Evolutionary conservation across 164 flowering plant genomes (phyloP).

Genomic region (Macadamia tetraphylla): DNA sequence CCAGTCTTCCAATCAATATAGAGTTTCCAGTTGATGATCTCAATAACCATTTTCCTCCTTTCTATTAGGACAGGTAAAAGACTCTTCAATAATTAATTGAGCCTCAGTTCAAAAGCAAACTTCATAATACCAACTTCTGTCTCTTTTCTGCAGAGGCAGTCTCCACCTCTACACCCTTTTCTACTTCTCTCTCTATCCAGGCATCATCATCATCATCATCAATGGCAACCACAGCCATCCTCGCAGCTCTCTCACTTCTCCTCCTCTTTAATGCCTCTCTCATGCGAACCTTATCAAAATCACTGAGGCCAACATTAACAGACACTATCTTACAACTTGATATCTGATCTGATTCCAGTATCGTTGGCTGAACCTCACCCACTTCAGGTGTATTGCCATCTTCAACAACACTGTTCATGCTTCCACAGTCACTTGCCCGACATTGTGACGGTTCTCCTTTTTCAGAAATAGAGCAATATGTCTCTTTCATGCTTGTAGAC

Average conservation of each 20-base stretch:
- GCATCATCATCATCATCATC: constrained; percentile 24
- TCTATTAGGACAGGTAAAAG: too few species aligned
- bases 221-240: constrained; percentile 6
- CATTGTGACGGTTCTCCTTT: constrained; percentile 17
- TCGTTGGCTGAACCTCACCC: constrained; percentile 13
- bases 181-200: constrained; percentile 50
- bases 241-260: constrained; percentile 15
- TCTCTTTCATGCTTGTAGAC: neutral
- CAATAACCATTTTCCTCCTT: too few species aligned
- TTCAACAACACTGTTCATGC: constrained; percentile 34
- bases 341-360: constrained; percentile 11
- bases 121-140: constrained; percentile 12
- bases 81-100: too few species aligned
- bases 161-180: constrained; percentile 34
- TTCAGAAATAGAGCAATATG: neutral
- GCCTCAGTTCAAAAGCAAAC: too few species aligned
- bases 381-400: constrained; percentile 26
- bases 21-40: too few species aligned
- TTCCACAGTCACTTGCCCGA: constrained; percentile 32
- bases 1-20: too few species aligned
- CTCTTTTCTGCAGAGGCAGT: constrained; percentile 21
- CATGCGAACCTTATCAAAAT: constrained; percentile 29
- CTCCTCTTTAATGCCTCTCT: constrained; percentile 33
- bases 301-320: constrained; percentile 11
- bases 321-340: constrained; percentile 15